A percentile compares a stretch with the other conserved stretches of the same genome.
Evolutionary conservation across 768 basidiomycete genomes (phyloP).

Genomic region (Kwoniella sp.): DNA sequence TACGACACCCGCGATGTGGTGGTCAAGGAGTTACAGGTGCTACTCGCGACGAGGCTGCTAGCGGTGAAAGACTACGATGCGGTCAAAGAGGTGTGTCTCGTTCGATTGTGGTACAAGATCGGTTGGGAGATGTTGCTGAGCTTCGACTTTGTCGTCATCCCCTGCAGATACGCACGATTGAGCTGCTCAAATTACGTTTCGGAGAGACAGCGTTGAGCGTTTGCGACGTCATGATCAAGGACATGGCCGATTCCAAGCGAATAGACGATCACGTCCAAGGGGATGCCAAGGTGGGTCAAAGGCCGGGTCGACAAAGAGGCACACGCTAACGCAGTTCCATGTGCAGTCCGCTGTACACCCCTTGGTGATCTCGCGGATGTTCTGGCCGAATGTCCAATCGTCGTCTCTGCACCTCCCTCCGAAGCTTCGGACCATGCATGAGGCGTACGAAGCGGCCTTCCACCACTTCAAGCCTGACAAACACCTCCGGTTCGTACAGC

Average conservation of each 20-base stretch:
- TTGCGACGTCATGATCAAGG: slow-evolving; percentile 96
- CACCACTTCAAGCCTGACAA: slow-evolving; percentile 88
- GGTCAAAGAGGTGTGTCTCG: slow-evolving; percentile 60
- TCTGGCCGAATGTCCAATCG: slow-evolving; percentile 84
- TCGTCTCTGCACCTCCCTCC: slow-evolving; percentile 73
- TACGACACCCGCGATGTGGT: slow-evolving; percentile 97
- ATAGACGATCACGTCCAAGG: slow-evolving; percentile 83
- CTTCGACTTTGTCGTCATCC: too few relatives aligned
- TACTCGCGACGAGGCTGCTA: slow-evolving; percentile 81
- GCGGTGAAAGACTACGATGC: slow-evolving; percentile 72
- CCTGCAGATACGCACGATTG: slow-evolving; percentile 79
- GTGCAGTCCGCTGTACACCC: slow-evolving; percentile 73
- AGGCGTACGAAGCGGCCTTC: slow-evolving; percentile 71
- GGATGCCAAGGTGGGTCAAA: slow-evolving; percentile 59
- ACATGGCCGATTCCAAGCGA: slow-evolving; percentile 89
- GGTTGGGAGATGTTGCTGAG: not conserved
- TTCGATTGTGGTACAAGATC: not conserved
- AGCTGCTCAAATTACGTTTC: slow-evolving; percentile 91
- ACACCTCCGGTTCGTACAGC: slow-evolving; percentile 78
- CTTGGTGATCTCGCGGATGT: slow-evolving; percentile 84
- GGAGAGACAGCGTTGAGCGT: slow-evolving; percentile 88
- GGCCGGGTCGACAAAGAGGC: not conserved
- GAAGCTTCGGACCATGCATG: slow-evolving; percentile 61
- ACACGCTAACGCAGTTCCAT: not conserved
- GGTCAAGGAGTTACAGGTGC: slow-evolving; percentile 86